phyloP scores from a whole-genome alignment of 2,329 filamentous ascomycete species.

The Elsinoe arachidis region DNA sequence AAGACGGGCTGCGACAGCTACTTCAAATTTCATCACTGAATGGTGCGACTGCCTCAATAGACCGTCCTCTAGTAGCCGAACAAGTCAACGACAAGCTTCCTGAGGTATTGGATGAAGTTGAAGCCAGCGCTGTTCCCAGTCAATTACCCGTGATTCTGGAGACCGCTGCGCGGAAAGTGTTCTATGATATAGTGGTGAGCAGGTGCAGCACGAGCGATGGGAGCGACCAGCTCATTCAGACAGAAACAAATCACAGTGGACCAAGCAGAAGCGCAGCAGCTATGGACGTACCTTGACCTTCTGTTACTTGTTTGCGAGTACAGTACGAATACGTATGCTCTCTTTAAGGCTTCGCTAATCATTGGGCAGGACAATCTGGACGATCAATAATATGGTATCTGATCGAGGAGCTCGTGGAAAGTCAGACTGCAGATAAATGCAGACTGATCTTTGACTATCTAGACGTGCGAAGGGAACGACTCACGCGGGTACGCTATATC shows the following conservation, averaged over 20 bases:
- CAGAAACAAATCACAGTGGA: conserved; percentile 40
- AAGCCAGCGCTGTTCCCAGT: conserved; percentile 20
- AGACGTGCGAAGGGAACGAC: conserved; percentile 81
- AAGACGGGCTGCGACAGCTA: conserved; percentile 31
- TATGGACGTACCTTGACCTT: conserved; percentile 93
- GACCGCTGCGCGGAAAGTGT: conserved; percentile 70
- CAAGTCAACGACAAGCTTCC: conserved; percentile 28
- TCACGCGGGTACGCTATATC: conserved; percentile 56
- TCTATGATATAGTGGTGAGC: conserved; percentile 69
- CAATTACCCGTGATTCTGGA: conserved; percentile 59
- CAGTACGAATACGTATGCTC: conserved; percentile 31
- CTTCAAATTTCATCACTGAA: conserved; percentile 32
- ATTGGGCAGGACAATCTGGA: not conserved
- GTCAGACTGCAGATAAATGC: conserved; percentile 87
- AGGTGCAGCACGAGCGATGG: conserved; percentile 19
- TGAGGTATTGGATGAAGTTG: conserved; percentile 23
- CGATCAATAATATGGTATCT: conserved; percentile 47
- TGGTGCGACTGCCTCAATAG: conserved; percentile 34
- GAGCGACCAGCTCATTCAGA: conserved; percentile 24
- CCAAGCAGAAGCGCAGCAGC: conserved; percentile 65
- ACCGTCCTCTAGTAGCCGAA: conserved; percentile 36
- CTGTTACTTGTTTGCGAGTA: conserved; percentile 70
- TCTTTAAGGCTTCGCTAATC: conserved; percentile 18
- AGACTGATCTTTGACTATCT: conserved; percentile 88
- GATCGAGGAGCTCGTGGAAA: conserved; percentile 90